Evolutionary conservation across 2,329 filamentous ascomycete genomes (phyloP).

Genomic region (Fusarium marasasianum): DNA sequence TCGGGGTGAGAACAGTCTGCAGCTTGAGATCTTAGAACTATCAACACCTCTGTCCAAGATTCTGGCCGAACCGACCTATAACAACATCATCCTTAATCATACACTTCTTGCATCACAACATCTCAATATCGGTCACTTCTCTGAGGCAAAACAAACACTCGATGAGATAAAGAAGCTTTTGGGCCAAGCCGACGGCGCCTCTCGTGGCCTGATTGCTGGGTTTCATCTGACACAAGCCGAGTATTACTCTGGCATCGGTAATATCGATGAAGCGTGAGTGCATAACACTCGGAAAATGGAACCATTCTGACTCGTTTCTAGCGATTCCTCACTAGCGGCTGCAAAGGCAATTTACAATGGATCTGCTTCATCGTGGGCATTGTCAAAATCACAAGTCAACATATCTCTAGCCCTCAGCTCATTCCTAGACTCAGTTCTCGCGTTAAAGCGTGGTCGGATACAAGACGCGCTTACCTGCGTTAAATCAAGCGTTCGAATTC

Average conservation of each 20-base stretch:
- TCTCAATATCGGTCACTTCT: slow-evolving; percentile 61
- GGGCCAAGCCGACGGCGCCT: slow-evolving; percentile 48
- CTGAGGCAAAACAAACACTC: slow-evolving; percentile 63
- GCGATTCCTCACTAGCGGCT: slow-evolving; percentile 47
- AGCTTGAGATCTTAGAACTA: slow-evolving; percentile 59
- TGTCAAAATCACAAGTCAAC: slow-evolving; percentile 47
- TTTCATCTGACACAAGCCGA: slow-evolving; percentile 80
- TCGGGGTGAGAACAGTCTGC: slow-evolving; percentile 58
- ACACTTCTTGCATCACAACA: slow-evolving; percentile 63
- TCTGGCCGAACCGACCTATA: slow-evolving; percentile 45
- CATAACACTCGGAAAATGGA: neutral
- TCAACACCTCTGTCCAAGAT: slow-evolving; percentile 54
- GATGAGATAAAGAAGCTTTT: slow-evolving; percentile 64
- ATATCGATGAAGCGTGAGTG: slow-evolving; percentile 67
- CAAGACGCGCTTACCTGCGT: slow-evolving; percentile 67
- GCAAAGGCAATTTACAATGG: slow-evolving; percentile 51
- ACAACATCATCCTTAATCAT: slow-evolving; percentile 57
- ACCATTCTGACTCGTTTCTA: slow-evolving; percentile 30
- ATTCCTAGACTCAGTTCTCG: slow-evolving; percentile 71
- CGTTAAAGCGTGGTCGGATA: slow-evolving; percentile 68
- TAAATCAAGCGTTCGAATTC: slow-evolving; percentile 64
- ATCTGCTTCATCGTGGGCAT: slow-evolving; percentile 46
- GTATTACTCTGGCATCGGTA: slow-evolving; percentile 74
- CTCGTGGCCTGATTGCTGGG: slow-evolving; percentile 54
- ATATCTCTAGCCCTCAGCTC: slow-evolving; percentile 45